Evolutionary conservation across 495 filamentous ascomycete species (phyloP), one percentile per base, ranked within the genome.

Genomic region (Chaetomium tenue): DNA sequence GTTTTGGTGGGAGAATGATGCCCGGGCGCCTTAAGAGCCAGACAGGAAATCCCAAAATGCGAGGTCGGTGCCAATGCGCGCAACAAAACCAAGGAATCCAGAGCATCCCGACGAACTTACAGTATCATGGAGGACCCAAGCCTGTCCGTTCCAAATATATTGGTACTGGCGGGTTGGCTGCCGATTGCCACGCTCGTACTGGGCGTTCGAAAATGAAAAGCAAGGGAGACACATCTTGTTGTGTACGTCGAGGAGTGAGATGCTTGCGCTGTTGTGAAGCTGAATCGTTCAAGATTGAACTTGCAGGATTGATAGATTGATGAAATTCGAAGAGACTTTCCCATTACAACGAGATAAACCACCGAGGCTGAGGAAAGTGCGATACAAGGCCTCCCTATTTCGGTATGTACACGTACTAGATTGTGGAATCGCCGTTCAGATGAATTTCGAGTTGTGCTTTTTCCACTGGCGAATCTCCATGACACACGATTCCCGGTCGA

Each of bases 201-300:
- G 69, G 53, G 75, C 66, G 40, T 81, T 75, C 20, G 74, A 66
- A 54, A 79, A 77, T 0, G 75, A 71, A 67, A 76, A 82, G 58
- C 76, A 81, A 16, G 77, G 76, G 30, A 80, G 56, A 62, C 78
- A 82, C 74, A 78, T 78, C 5, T 62, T 73, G 62, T 13, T 62
- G 16, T 28, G 15, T 28, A 37, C 11, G 44, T 28, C 25, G 23
- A 18, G 25, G 8, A 20, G 28, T 30, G 6, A 30, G 7, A 18
- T 60, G 12, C 6, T 48, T 47, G 13, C 30, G 57, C 15, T 16
- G 23, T 25, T 37, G 20, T 37, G 16, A 20, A 3, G 52, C 4
- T 7, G 15, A 23, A 11, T 52, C 23, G 46, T 15, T 50, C 20
- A 20, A 26, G 13, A 3, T 30, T 30, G 47, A 12, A 50, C 9